These are phyloP conservation scores for Hanseniaspora taiwanica DNA, from an alignment of 805 yeast genomes.

Conservation along the genomic window DNA sequence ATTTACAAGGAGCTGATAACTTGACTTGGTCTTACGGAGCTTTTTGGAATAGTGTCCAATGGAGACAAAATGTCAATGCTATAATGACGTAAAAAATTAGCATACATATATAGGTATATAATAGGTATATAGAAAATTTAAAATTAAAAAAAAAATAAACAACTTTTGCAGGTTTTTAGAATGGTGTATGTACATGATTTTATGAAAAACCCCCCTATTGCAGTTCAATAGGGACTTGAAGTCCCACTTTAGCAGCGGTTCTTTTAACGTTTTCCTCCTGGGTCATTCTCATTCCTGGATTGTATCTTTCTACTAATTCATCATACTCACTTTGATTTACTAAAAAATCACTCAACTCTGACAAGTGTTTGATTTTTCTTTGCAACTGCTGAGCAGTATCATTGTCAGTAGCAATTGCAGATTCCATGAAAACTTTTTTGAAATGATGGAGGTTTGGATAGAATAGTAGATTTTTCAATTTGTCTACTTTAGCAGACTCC, in stretches of 20 bases:
- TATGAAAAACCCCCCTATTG: neutral
- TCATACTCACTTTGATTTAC: slow-evolving; percentile 64
- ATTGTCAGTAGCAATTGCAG: slow-evolving; percentile 2
- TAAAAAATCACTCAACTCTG: slow-evolving; percentile 51
- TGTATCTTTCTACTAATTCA: slow-evolving; percentile 71
- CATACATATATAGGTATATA: too few relatives aligned
- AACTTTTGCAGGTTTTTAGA: neutral
- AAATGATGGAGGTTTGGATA: slow-evolving; percentile 10
- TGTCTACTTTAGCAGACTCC: neutral
- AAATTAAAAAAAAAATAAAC: neutral
- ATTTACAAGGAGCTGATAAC: slow-evolving; percentile 73
- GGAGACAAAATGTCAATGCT: slow-evolving; percentile 32
- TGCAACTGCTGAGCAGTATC: slow-evolving; percentile 7
- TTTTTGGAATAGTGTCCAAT: slow-evolving; percentile 52
- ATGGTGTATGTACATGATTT: neutral
- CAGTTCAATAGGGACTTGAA: slow-evolving; percentile 38
- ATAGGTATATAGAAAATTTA: neutral
- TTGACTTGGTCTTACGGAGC: slow-evolving; percentile 89
- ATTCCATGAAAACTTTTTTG: slow-evolving; percentile 10
- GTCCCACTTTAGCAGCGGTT: slow-evolving; percentile 85
- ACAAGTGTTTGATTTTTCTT: slow-evolving; percentile 26
- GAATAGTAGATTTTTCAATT: slow-evolving; percentile 1
- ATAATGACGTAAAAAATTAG: neutral
- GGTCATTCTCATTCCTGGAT: slow-evolving; percentile 67
- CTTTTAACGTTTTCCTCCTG: slow-evolving; percentile 66